Conservation (phyloP, 2,329 filamentous ascomycete species). For the Colletotrichum sp. region DNA sequence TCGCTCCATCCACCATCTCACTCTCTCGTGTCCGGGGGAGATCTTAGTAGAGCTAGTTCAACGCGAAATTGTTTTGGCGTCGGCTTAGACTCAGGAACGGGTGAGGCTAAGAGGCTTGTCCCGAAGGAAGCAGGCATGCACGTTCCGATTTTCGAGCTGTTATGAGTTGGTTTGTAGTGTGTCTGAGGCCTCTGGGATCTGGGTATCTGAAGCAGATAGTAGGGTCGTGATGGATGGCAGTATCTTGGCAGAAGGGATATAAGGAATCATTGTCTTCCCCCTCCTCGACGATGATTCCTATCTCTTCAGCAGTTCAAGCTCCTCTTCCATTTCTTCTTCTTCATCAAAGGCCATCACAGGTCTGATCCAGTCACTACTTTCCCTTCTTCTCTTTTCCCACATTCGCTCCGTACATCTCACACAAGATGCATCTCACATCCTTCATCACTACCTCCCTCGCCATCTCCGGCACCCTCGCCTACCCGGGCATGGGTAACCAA, state of each 20-base stretch:
- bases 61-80: neutral
- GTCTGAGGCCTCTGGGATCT: neutral
- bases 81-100: neutral
- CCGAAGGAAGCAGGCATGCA: slow-evolving; percentile 6
- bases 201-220: neutral
- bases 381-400: neutral
- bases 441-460: slow-evolving; percentile 18
- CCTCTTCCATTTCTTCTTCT: neutral
- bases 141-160: neutral
- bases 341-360: neutral
- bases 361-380: neutral
- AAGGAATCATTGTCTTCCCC: neutral
- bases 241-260: neutral
- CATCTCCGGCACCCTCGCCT: slow-evolving; percentile 18
- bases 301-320: neutral
- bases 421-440: slow-evolving; percentile 16
- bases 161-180: neutral
- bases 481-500: slow-evolving; percentile 22
- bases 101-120: neutral
- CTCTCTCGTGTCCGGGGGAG: neutral
- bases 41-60: neutral
- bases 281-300: neutral
- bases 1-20: neutral
- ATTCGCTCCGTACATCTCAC: neutral
- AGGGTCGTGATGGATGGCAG: neutral